A percentile compares a stretch with the other conserved stretches of the same genome.
Evolutionary conservation across 2,329 filamentous ascomycete genomes (phyloP).

Genomic region (Keithomyces neogunnii): DNA sequence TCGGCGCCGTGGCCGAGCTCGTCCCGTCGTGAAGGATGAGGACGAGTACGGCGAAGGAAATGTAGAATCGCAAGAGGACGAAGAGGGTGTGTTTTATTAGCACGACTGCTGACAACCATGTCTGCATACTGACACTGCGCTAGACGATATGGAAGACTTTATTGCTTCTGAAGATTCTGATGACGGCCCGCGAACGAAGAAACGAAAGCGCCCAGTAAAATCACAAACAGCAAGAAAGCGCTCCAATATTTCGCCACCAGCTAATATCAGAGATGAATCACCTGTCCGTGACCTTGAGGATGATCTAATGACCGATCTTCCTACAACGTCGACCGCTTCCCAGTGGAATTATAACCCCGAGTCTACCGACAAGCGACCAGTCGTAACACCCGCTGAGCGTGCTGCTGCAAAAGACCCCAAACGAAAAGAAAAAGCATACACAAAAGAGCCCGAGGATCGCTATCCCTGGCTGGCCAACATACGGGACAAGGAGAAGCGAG

Average conservation of each 20-base stretch:
- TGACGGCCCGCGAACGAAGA: conserved; percentile 48
- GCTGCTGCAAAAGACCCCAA: conserved; percentile 22
- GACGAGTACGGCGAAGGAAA: conserved; percentile 66
- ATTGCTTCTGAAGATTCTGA: conserved; percentile 79
- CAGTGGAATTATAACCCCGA: conserved; percentile 67
- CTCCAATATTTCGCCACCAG: conserved; percentile 41
- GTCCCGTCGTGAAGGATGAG: conserved; percentile 55
- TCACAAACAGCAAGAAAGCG: conserved; percentile 51
- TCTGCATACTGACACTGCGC: conserved; percentile 4
- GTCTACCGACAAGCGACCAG: conserved; percentile 28
- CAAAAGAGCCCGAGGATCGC: conserved; percentile 73
- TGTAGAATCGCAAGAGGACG: conserved; percentile 51
- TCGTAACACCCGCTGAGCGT: conserved; percentile 23
- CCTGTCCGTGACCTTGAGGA: conserved; percentile 45
- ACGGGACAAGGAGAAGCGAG: conserved; percentile 74
- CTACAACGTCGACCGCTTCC: conserved; percentile 63
- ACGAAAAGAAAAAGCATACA: conserved; percentile 61
- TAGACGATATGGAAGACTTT: conserved; percentile 76
- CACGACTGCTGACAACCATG: neutral
- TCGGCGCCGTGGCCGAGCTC: conserved; percentile 35
- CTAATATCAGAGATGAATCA: conserved; percentile 14
- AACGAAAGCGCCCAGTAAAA: conserved; percentile 62
- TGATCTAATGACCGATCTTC: conserved; percentile 44
- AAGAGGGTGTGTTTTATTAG: conserved; percentile 42
- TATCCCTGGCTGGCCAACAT: conserved; percentile 88